Evolutionary conservation across 495 filamentous ascomycete genomes (phyloP).

Genomic region (Trichoderma parareesei): DNA sequence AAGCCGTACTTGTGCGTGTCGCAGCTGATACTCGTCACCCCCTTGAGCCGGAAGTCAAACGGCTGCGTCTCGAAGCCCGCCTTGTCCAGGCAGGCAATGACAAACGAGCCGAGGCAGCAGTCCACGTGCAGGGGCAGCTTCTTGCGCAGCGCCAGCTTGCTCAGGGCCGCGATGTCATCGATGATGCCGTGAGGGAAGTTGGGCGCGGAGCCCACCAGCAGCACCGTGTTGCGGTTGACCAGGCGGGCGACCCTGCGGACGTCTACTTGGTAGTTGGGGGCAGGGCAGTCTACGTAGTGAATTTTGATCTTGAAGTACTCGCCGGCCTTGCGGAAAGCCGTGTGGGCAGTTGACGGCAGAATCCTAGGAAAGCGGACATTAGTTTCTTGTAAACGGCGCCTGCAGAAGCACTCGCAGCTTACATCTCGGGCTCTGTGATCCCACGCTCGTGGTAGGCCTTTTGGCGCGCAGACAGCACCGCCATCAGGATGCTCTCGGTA

Average conservation of each 20-base stretch:
- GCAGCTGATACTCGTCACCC: conserved; percentile 90
- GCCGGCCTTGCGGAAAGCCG: conserved; percentile 91
- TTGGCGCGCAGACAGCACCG: conserved; percentile 76
- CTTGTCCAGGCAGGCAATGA: conserved; percentile 82
- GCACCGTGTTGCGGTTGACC: conserved; percentile 92
- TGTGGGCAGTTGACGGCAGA: conserved; percentile 87
- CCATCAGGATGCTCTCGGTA: conserved; percentile 95
- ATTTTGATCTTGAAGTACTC: conserved; percentile 93
- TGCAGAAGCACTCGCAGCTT: conserved; percentile 19
- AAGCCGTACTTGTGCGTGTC: conserved; percentile 99
- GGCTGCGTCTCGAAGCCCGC: conserved; percentile 80
- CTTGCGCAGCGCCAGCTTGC: conserved; percentile 69
- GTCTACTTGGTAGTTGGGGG: conserved; percentile 77
- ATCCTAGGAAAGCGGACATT: conserved; percentile 47
- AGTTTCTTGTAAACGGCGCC: not conserved
- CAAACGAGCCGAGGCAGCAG: conserved; percentile 92
- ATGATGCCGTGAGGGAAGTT: conserved; percentile 98
- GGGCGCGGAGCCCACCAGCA: conserved; percentile 90
- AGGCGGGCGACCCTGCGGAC: conserved; percentile 66
- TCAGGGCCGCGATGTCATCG: conserved; percentile 83
- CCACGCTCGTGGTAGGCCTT: conserved; percentile 79
- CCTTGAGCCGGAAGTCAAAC: conserved; percentile 90
- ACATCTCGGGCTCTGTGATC: conserved; percentile 94
- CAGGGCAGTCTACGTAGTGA: conserved; percentile 82
- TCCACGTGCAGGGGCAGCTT: conserved; percentile 90